Evolutionary conservation across 2,329 filamentous ascomycete species (phyloP), one percentile per base, ranked within the genome.

Genomic region (Zymoseptoria ardabiliae): DNA sequence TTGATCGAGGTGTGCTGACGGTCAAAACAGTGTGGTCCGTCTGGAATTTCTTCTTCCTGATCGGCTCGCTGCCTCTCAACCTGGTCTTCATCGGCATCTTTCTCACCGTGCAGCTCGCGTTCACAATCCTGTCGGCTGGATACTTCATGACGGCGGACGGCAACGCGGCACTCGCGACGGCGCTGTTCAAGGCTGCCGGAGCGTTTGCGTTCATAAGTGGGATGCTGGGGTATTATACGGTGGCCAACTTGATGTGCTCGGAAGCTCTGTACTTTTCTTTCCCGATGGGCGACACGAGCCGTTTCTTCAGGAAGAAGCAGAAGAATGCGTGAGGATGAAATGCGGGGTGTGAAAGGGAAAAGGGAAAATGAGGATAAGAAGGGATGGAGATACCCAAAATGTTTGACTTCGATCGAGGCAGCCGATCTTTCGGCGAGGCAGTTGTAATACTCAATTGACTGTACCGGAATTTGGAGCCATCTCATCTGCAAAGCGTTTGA

Each of bases 31-130:
- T 80, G 63, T 81, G 78, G 79, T 75, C 77, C 0, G 74, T 79
- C 0, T 77, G 79, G 58, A 75, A 77, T 10, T 62, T 79, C 11
- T 76, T 76, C 17, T 79, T 81, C 61, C 65, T 79, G 1, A 69
- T 81, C 2, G 77, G 75, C 4, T 78, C 76, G 0, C 61, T 80
- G 0, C 74, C 77, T 0, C 72, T 75, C 56, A 80, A 81, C 50
- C 59, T 81, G 7, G 77, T 79, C 4, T 79, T 79, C 56, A 78
- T 79, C 53, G 69, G 68, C 1, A 78, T 80, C n/a, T 81, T 79
- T 66, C 72, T 77, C 58, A 76, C 77, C 2, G 76, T 81, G 0
- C 75, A 80, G 51, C 58, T 79, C 6, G 73, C 74, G 3, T 80
- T 80, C 59, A 67, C 75, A 4, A 67, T 76, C 2, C 71, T 80